Evolutionary conservation across 2,329 filamentous ascomycete genomes (phyloP).

Genomic region (Fusarium burgessii): DNA sequence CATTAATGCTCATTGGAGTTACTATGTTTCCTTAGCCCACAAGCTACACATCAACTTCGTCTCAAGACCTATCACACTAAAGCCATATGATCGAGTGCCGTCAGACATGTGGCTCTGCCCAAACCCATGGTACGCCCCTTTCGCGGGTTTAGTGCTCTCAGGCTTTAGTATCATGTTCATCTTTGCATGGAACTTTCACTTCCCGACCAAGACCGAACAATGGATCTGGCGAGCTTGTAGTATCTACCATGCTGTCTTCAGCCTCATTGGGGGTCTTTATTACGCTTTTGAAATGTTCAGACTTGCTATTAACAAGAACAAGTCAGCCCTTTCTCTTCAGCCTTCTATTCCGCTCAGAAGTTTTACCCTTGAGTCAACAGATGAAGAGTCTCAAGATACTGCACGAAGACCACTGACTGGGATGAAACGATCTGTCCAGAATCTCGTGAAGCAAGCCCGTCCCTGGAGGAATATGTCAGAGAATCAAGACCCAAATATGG

Average conservation of each 20-base stretch:
- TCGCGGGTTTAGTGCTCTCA: background rate
- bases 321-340: background rate
- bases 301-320: background rate
- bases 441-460: background rate
- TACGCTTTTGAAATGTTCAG: background rate
- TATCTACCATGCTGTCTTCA: background rate
- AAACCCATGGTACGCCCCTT: background rate
- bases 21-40: constrained; percentile 35
- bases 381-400: background rate
- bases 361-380: background rate
- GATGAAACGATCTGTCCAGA: background rate
- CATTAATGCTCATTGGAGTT: constrained; percentile 41
- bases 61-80: constrained; percentile 25
- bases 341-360: background rate
- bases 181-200: background rate
- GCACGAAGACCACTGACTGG: background rate
- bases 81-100: constrained; percentile 40
- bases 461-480: background rate
- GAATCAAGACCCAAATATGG: background rate
- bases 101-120: background rate
- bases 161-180: background rate
- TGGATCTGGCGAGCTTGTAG: background rate
- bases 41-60: constrained; percentile 30
- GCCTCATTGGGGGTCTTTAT: background rate
- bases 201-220: background rate